A percentile compares a stretch with the other conserved stretches of the same genome.
Conservation (phyloP, 805 yeast species). For the Blastobotrys americana region DNA sequence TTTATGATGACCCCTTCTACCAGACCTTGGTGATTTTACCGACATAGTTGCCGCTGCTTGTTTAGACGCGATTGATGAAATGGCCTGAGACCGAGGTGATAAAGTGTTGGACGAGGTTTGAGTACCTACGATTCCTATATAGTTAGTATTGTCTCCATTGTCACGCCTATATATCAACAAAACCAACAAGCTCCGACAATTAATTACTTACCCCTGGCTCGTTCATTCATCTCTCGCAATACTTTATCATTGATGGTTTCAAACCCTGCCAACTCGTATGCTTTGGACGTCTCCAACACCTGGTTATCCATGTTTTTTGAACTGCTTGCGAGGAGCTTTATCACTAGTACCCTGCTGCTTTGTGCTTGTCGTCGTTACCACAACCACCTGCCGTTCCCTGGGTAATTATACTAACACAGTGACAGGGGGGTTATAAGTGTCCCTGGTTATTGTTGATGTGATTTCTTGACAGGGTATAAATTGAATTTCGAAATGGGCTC, state of each 20-base stretch:
- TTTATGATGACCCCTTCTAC: constrained; percentile 11
- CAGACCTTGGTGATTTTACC: constrained; percentile 9
- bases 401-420: too few species aligned
- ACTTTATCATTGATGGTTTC: constrained; percentile 30
- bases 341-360: too few species aligned
- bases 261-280: constrained; percentile 22
- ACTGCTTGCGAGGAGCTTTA: too few species aligned
- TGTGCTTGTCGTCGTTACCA: too few species aligned
- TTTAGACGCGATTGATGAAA: neutral
- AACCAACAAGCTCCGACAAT: neutral
- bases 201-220: constrained; percentile 20
- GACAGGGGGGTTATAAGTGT: too few species aligned
- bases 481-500: too few species aligned
- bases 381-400: too few species aligned
- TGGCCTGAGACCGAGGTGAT: neutral
- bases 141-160: too few species aligned
- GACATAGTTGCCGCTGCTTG: constrained; percentile 10
- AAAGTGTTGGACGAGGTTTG: neutral
- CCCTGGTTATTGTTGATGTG: too few species aligned
- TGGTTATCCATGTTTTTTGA: neutral
- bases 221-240: constrained; percentile 30
- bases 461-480: too few species aligned
- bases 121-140: neutral
- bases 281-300: constrained; percentile 12
- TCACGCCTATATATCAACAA: too few species aligned